Evolutionary conservation across 2,329 filamentous ascomycete genomes (phyloP), one percentile per base, ranked within the genome.

Genomic region (Escovopsis weberi): DNA sequence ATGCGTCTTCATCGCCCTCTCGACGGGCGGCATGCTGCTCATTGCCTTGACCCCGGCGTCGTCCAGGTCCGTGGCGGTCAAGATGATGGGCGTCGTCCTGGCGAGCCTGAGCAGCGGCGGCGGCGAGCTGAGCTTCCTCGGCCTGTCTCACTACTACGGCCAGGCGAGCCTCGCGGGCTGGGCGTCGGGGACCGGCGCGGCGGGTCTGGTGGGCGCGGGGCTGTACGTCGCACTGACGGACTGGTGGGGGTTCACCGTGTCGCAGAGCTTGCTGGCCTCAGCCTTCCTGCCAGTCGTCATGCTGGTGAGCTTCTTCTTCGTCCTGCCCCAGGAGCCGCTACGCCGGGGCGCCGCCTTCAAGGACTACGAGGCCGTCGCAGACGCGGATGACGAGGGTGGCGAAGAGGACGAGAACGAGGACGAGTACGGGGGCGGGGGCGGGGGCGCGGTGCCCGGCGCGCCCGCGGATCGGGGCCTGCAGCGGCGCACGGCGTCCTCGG

Each of bases 141-240:
- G 86, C 1, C 64, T 98, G 54, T 94, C 89, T 12, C 89, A 96
- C 59, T 95, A 83, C 65, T 96, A 96, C 55, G 91, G 89, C 0
- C 80, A 78, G 8, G 81, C 85, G 61, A 86, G 85, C 52, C 70
- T 96, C 15, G 88, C 88, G 0, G 81, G 85, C 33, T 98, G 91
- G 91, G 84, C 86, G 0, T 89, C 83, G 49, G 89, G 89, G 0
- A 95, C 89, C 0, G 89, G 89, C 2, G 89, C 83, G 0, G 89
- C 89, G 1, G 89, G 89, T 0, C 61, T 98, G 44, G 70, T 89
- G 1, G 91, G 91, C 5, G 86, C 89, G 1, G 87, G 87, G 0
- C 70, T 89, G 12, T 98, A 96, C 62, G 85, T 93, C 7, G 56
- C 89, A 39, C 72, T 91, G 45, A 96, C 89, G 1, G 88, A 84